These are phyloP conservation scores for Boletus eberwhitei DNA, from an alignment of 768 basidiomycete species.

Conservation along the genomic window DNA sequence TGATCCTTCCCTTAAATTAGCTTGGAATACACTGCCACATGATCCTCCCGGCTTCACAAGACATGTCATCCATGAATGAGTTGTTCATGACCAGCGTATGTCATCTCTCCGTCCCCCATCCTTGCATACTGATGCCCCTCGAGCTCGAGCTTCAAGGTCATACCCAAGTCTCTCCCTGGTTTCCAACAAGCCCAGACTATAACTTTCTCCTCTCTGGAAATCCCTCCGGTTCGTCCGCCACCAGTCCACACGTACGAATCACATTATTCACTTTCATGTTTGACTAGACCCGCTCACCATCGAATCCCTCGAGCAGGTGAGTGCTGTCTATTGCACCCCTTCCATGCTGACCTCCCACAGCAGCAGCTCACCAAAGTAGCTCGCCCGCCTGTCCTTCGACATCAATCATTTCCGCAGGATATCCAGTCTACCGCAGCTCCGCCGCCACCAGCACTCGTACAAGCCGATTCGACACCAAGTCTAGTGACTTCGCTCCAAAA, in stretches of 20 bases:
- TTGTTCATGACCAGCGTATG: slow-evolving; percentile 50
- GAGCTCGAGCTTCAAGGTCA: slow-evolving; percentile 28
- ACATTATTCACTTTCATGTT: background rate
- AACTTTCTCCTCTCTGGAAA: slow-evolving; percentile 45
- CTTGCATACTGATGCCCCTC: background rate
- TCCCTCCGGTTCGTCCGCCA: slow-evolving; percentile 18
- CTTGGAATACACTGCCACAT: slow-evolving; percentile 56
- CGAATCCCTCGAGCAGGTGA: slow-evolving; percentile 15
- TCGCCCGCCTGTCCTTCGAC: slow-evolving; percentile 25
- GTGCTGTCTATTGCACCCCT: background rate
- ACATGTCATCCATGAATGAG: slow-evolving; percentile 43
- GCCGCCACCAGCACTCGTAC: slow-evolving; percentile 4
- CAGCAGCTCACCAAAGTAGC: background rate
- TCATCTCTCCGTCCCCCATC: background rate
- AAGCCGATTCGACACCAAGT: slow-evolving; percentile 38
- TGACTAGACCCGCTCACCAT: slow-evolving; percentile 8
- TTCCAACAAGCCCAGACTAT: slow-evolving; percentile 38
- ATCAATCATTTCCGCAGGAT: slow-evolving; percentile 30
- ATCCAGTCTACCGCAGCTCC: slow-evolving; percentile 16
- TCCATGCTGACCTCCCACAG: slow-evolving; percentile 12
- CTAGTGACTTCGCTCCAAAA: slow-evolving; percentile 64
- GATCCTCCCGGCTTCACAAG: slow-evolving; percentile 45
- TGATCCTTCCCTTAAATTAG: slow-evolving; percentile 34
- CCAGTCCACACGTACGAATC: background rate
- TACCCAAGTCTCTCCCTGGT: slow-evolving; percentile 34